Conservation (phyloP, 2,329 filamentous ascomycete genomes). For the Coniochaeta ligniaria region DNA sequence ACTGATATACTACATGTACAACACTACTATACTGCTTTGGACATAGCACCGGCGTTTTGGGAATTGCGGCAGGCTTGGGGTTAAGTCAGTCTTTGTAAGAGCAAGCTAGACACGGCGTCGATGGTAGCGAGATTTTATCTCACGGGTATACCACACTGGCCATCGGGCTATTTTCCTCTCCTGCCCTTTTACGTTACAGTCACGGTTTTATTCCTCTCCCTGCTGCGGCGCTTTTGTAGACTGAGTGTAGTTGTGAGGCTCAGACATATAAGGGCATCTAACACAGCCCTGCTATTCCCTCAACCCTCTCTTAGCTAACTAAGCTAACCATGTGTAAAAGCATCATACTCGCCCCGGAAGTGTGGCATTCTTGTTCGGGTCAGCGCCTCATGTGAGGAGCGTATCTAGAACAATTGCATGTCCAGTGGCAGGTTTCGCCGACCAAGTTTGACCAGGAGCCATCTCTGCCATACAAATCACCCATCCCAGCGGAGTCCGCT, state of each 20-base stretch:
- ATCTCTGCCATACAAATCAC: not conserved
- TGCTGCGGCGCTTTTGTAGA: not conserved
- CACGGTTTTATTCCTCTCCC: not conserved
- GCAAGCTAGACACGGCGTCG: not conserved
- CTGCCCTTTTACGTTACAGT: not conserved
- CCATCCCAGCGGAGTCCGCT: not conserved
- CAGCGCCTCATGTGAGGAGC: not conserved
- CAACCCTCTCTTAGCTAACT: too few relatives aligned
- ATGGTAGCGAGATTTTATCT: not conserved
- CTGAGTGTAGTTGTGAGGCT: not conserved
- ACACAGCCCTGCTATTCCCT: too few relatives aligned
- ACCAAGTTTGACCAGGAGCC: not conserved
- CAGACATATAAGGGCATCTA: not conserved
- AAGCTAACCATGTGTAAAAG: too few relatives aligned
- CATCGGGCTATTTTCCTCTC: not conserved
- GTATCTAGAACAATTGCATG: not conserved
- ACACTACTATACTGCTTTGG: slow-evolving; percentile 3
- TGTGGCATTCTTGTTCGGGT: not conserved
- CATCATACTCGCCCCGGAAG: too few relatives aligned
- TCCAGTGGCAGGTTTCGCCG: not conserved
- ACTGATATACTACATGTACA: not conserved
- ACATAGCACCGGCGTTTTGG: slow-evolving; percentile 16
- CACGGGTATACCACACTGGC: not conserved
- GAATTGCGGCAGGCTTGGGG: not conserved
- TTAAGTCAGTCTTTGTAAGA: not conserved